Conservation (phyloP, 768 basidiomycete genomes). For the Pisolithus microcarpus region DNA sequence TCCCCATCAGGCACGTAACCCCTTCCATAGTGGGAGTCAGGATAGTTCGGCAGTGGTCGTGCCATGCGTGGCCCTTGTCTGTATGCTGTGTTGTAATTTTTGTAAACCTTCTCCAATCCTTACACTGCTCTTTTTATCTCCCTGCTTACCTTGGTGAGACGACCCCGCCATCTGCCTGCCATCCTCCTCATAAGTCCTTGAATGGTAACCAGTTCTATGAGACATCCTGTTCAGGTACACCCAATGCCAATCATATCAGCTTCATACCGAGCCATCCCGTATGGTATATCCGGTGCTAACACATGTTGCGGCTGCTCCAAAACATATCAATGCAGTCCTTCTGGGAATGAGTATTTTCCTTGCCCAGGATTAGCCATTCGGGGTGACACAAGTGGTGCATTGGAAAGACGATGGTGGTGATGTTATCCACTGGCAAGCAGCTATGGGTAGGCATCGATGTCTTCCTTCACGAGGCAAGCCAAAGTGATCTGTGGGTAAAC, state of each 20-base stretch:
- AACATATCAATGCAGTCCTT: slow-evolving; percentile 6
- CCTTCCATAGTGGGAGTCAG: slow-evolving; percentile 17
- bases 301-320: slow-evolving; percentile 1
- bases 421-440: slow-evolving; percentile 3
- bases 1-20: slow-evolving; percentile 19
- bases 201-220: not conserved
- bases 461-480: slow-evolving; percentile 25
- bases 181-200: slow-evolving; percentile 6
- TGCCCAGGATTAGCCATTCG: too few relatives aligned
- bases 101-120: slow-evolving; percentile 10
- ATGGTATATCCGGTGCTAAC: not conserved
- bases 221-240: not conserved
- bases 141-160: slow-evolving; percentile 17
- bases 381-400: not conserved
- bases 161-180: slow-evolving; percentile 2
- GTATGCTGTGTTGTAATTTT: slow-evolving; percentile 13
- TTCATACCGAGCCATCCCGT: slow-evolving; percentile 17
- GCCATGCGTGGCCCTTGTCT: slow-evolving; percentile 11
- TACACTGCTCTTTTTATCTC: not conserved
- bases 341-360: slow-evolving; percentile 7
- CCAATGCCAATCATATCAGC: slow-evolving; percentile 2
- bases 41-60: slow-evolving; percentile 9
- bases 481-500: slow-evolving; percentile 62
- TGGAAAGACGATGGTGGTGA: not conserved
- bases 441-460: slow-evolving; percentile 13